Base-by-base conservation (phyloP, 768 basidiomycete species). In the Dioszegia aurantiaca region DNA sequence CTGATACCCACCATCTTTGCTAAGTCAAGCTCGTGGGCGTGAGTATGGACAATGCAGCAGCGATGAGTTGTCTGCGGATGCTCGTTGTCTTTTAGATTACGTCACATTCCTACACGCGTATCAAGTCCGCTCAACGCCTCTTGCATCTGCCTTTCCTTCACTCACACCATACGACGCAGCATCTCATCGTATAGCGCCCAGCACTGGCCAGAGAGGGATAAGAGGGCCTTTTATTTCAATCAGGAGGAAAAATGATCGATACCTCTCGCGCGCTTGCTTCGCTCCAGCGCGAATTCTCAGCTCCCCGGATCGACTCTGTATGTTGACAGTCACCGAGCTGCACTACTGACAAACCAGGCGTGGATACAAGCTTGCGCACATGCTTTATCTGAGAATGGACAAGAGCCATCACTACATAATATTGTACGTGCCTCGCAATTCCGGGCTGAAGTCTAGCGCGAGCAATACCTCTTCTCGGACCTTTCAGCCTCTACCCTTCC, bases 391-490 rank as follows among this genome's bases (percentile, higher is more conserved):
- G 65, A 64, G 3, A 55, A 56, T 5, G 61, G 63, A 1, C 43
- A 56, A 45, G 40, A 60, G 4, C 51, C 57, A 1, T 60, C 54
- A 0, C 19, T 56, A 3, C 60, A 60, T 12, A 43, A 46, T 17
- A 52, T 69, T 16, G 69, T 71, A 30, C 12, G 65, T 52, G 52
- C 6, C 21, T 14, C 10, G 36, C 14, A 3, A 2, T n/a, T 5
- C 37, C 14, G 27, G 51, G 45, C 49, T 36, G 8, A 47, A 6
- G 8, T 40, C 27, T 45, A 73, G 71, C 44, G 58, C 26, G 56
- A 64, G 24, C 64, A 70, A 65, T 73, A 61, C 58, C 64, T 73
- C 39, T 58, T 57, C 40, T 72, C 73, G 26, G 67, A 74, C 52
- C 63, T 76, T 6, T 37, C 68, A 6, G 16, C 56, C 27, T 73